Evolutionary conservation across 345 rosid species (phyloP).

Genomic region (Leavenworthia alabamica): DNA sequence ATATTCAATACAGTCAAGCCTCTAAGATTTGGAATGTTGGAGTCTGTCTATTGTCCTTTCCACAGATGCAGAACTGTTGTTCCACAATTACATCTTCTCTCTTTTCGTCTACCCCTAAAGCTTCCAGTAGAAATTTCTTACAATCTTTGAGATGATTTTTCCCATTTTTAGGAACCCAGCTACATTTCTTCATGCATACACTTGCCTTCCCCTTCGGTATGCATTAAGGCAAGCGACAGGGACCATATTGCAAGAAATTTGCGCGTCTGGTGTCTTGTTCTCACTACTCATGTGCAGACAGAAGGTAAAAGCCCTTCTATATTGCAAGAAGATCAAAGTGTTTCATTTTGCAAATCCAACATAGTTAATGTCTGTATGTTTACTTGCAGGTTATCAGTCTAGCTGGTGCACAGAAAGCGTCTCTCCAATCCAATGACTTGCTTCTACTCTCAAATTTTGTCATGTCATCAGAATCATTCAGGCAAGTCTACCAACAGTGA

Average conservation of each 20-base stretch:
- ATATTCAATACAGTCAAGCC: neutral
- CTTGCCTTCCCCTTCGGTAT: constrained; percentile 88
- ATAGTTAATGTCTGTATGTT: neutral
- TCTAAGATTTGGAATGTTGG: neutral
- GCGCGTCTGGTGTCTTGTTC: constrained; percentile 83
- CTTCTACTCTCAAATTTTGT: constrained; percentile 88
- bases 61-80: neutral
- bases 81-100: neutral
- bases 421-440: constrained; percentile 96
- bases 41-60: constrained; percentile 9
- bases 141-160: constrained; percentile 6
- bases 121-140: neutral
- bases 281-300: constrained; percentile 78
- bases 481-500: constrained; percentile 37
- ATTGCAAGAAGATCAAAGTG: neutral
- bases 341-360: neutral
- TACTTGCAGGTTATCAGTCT: constrained; percentile 76
- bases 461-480: constrained; percentile 87
- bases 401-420: constrained; percentile 95
- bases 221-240: constrained; percentile 80
- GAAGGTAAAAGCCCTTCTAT: constrained; percentile 50
- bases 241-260: constrained; percentile 84
- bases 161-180: constrained; percentile 68
- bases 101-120: neutral
- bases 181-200: constrained; percentile 90